Percentiles rank a stretch among this genome's conserved stretches.
phyloP scores from a whole-genome alignment of 495 filamentous ascomycete species.

The Mycothermus thermophilus region DNA sequence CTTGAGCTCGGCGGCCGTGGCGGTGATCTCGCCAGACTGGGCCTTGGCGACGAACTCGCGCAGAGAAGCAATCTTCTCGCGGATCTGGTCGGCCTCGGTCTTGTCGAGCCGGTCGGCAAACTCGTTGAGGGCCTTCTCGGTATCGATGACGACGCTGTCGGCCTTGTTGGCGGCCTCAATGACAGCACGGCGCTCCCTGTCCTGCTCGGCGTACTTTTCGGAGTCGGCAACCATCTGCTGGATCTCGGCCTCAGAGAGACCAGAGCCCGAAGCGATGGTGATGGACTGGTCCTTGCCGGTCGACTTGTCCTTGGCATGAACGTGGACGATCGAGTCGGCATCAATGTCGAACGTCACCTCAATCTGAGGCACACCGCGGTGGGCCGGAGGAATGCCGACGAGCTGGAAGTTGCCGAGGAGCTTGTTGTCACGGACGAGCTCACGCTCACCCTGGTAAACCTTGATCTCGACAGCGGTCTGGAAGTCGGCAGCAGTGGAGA shows the following conservation, averaged over 20 bases:
- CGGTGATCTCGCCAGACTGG: slow-evolving; percentile 77
- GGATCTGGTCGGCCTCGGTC: slow-evolving; percentile 79
- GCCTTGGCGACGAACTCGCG: slow-evolving; percentile 88
- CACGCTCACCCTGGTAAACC: slow-evolving; percentile 99
- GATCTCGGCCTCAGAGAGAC: slow-evolving; percentile 90
- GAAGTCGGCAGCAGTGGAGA: slow-evolving; percentile 98
- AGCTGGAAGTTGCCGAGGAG: slow-evolving; percentile 99
- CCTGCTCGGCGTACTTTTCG: slow-evolving; percentile 85
- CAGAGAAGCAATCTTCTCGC: slow-evolving; percentile 81
- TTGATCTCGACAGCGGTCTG: slow-evolving; percentile 99
- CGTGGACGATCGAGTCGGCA: slow-evolving; percentile 96
- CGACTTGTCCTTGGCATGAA: slow-evolving; percentile 97
- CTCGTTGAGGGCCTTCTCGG: slow-evolving; percentile 96
- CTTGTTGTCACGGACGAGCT: slow-evolving; percentile 98
- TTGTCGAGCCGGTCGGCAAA: slow-evolving; percentile 93
- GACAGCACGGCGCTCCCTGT: slow-evolving; percentile 92
- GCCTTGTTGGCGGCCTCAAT: slow-evolving; percentile 95
- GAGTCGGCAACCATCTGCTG: slow-evolving; percentile 94
- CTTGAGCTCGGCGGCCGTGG: slow-evolving; percentile 85
- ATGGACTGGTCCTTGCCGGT: slow-evolving; percentile 99
- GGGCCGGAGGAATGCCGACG: slow-evolving; percentile 91
- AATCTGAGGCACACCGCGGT: slow-evolving; percentile 93
- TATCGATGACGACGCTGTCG: slow-evolving; percentile 92
- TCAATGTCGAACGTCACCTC: slow-evolving; percentile 99
- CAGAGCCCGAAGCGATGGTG: slow-evolving; percentile 95